Conservation (phyloP, 257 asterid genomes). For the Verbascum thapsus region DNA sequence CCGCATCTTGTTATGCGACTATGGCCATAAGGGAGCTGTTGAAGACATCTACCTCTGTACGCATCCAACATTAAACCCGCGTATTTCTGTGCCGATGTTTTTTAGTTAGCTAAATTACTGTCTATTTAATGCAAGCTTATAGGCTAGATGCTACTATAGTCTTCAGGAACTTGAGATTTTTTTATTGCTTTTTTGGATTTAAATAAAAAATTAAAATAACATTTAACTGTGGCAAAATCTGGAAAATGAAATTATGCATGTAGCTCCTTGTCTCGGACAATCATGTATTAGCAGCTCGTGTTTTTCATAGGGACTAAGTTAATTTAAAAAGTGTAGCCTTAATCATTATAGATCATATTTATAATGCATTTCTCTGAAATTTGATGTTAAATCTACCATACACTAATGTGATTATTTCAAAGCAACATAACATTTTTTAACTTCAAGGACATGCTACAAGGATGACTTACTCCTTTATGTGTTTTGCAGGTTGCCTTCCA, state of each 20-base stretch:
- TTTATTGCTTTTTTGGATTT: slow-evolving; percentile 9
- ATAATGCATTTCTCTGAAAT: not conserved
- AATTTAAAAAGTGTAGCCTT: not conserved
- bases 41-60: slow-evolving; percentile 91
- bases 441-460: slow-evolving; percentile 1
- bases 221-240: not conserved
- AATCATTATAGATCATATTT: not conserved
- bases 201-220: not conserved
- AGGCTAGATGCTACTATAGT: not conserved
- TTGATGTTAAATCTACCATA: not conserved
- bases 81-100: slow-evolving; percentile 16
- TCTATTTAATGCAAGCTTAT: slow-evolving; percentile 3
- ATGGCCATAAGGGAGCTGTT: slow-evolving; percentile 98
- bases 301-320: not conserved
- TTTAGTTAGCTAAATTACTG: not conserved
- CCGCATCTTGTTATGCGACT: slow-evolving; percentile 95
- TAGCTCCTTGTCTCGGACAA: not conserved
- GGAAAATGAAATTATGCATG: not conserved
- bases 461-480: slow-evolving; percentile 17
- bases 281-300: not conserved
- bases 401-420: slow-evolving; percentile 8
- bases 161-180: not conserved
- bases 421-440: not conserved
- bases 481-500: slow-evolving; percentile 81
- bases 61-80: slow-evolving; percentile 33